A percentile compares a stretch with the other conserved stretches of the same genome.
phyloP scores from a whole-genome alignment of 2,329 filamentous ascomycete genomes.

The Colletotrichum aenigma region DNA sequence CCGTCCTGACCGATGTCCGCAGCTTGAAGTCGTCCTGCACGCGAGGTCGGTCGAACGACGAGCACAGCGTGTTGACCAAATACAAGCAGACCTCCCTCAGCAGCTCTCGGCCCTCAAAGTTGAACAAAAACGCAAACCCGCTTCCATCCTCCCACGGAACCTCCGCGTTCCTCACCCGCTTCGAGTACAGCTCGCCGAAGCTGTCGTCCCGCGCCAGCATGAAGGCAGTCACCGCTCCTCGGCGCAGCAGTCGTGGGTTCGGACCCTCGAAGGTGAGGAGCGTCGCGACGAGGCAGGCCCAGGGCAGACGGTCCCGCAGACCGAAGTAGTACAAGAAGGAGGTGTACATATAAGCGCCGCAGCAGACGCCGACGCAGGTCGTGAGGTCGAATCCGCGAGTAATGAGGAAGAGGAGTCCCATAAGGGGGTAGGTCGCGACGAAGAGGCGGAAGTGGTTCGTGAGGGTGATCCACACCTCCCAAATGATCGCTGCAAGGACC shows the following conservation, averaged over 20 bases:
- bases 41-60: slow-evolving; percentile 3
- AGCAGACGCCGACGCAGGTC: not conserved
- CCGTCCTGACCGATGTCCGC: slow-evolving; percentile 2
- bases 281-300: slow-evolving; percentile 4
- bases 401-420: slow-evolving; percentile 9
- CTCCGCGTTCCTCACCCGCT: not conserved
- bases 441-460: slow-evolving; percentile 17
- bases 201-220: slow-evolving; percentile 14
- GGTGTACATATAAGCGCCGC: slow-evolving; percentile 3
- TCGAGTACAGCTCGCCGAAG: not conserved
- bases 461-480: slow-evolving; percentile 5
- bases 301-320: slow-evolving; percentile 5
- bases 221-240: slow-evolving; percentile 10
- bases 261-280: slow-evolving; percentile 12
- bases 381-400: not conserved
- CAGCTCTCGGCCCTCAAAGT: slow-evolving; percentile 12
- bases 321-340: slow-evolving; percentile 9
- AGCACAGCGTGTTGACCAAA: slow-evolving; percentile 11
- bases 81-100: slow-evolving; percentile 4
- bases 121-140: slow-evolving; percentile 9
- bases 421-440: slow-evolving; percentile 14
- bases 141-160: slow-evolving; percentile 14
- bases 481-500: slow-evolving; percentile 10
- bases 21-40: slow-evolving; percentile 11
- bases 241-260: slow-evolving; percentile 3